Base-by-base conservation (phyloP, 1,139 yeast species). In the Suhomyces kunorum region DNA sequence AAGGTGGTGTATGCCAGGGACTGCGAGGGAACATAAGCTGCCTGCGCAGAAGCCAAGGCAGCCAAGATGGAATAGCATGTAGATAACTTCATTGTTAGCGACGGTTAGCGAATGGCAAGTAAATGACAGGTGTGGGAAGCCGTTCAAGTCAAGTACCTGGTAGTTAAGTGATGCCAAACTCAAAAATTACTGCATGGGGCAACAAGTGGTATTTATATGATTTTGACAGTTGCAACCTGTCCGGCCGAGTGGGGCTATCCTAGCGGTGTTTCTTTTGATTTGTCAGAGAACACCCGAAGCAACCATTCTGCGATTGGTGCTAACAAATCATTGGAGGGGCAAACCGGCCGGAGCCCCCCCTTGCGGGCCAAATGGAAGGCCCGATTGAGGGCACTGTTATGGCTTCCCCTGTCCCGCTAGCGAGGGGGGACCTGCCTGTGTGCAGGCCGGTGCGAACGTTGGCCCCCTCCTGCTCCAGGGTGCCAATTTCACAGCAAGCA, bases 1-100 rank as follows among this genome's bases (percentile, higher is more conserved):
- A 64, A 62, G 17, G 55, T 51, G 24, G 62, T 54, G 61, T 61
- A 63, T 34, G 60, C 50, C n/a, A n/a, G n/a, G n/a, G n/a, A n/a
- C 22, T 56, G 54, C 8, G 58, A 45, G 26, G 64, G 63, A 14
- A 45, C 48, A 19, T 46, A 46, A 23, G 58, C 58, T 8, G 53
- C 54, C 32, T 50, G 45, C n/a, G 43, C 27, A 11, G 55, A 31
- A 16, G 52, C 47, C 43, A 53, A 39, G 14, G 50, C 39, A n/a
- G 45, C 41, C 41, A 42, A 42, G 17, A 42, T 42, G 14, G 45
- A 38, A 25, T 38, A 38, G 32, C 27, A 34, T n/a, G 42, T 42
- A 18, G 40, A 28, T 29, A 36, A 29, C 28, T 32, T 40, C 44
- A 40, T 40, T 18, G 9, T 35, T n/a, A 24, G 28, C 26, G 41